Conservation (phyloP, 345 rosid genomes). For the Corchorus capsularis region DNA sequence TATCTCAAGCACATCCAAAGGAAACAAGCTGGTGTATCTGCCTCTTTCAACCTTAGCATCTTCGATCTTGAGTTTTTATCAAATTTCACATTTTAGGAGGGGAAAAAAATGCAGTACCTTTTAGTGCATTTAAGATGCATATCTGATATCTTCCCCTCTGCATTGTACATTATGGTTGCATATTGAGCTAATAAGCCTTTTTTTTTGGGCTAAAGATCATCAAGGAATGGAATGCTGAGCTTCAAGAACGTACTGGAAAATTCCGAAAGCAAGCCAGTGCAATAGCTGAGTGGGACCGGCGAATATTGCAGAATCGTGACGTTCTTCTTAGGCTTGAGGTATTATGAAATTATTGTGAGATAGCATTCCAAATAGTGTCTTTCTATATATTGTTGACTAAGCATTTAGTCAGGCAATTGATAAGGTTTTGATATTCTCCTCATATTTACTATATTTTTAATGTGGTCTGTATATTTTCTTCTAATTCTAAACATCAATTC, state of each 20-base stretch:
- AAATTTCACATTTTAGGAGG: constrained; percentile 1
- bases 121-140: background rate
- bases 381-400: constrained; percentile 6
- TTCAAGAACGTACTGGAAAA: constrained; percentile 90
- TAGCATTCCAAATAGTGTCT: background rate
- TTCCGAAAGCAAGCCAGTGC: constrained; percentile 92
- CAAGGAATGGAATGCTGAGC: constrained; percentile 94
- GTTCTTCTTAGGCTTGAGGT: constrained; percentile 99
- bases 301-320: constrained; percentile 95
- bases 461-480: background rate
- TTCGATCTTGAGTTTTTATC: background rate
- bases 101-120: background rate
- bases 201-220: constrained; percentile 62
- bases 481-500: constrained; percentile 23
- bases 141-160: background rate
- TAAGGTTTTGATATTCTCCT: background rate
- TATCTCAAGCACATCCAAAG: background rate
- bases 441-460: background rate
- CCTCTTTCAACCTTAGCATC: background rate
- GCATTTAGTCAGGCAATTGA: background rate
- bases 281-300: constrained; percentile 96
- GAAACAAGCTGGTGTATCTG: background rate
- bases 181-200: constrained; percentile 6
- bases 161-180: constrained; percentile 3
- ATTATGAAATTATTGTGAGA: constrained; percentile 19